A percentile compares a stretch with the other conserved stretches of the same genome.
phyloP scores from a whole-genome alignment of 305 asterid species.

The Fraxinus floribunda region DNA sequence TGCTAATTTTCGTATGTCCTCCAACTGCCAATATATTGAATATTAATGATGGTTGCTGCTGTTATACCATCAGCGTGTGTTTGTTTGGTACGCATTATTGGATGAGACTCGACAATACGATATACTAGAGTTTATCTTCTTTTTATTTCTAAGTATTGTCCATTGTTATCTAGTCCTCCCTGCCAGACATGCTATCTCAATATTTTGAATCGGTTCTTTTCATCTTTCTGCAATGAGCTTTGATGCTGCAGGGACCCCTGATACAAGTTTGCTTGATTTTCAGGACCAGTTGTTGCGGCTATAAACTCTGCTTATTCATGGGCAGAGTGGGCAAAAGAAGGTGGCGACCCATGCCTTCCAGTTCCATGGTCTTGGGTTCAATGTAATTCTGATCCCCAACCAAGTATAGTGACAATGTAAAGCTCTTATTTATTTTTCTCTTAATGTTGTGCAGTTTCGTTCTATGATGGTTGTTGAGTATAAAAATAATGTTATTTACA shows the following conservation, averaged over 20 bases:
- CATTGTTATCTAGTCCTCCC: neutral
- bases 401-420: conserved; percentile 75
- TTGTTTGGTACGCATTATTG: neutral
- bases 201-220: neutral
- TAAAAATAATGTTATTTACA: neutral
- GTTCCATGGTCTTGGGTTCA: conserved; percentile 93
- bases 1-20: conserved; percentile 5
- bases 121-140: neutral
- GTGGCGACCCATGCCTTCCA: conserved; percentile 97
- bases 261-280: conserved; percentile 27
- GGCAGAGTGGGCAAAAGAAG: conserved; percentile 81
- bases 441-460: neutral
- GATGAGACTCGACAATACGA: neutral
- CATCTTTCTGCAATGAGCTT: neutral
- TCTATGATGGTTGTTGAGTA: neutral
- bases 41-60: neutral
- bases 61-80: neutral
- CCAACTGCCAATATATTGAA: neutral
- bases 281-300: conserved; percentile 66
- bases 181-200: neutral
- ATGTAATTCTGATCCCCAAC: conserved; percentile 74
- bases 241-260: neutral
- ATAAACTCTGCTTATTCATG: conserved; percentile 45
- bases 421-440: conserved; percentile 20
- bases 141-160: neutral